Evolutionary conservation across 345 rosid genomes (phyloP).

Genomic region (Gossypium ekmanianum): DNA sequence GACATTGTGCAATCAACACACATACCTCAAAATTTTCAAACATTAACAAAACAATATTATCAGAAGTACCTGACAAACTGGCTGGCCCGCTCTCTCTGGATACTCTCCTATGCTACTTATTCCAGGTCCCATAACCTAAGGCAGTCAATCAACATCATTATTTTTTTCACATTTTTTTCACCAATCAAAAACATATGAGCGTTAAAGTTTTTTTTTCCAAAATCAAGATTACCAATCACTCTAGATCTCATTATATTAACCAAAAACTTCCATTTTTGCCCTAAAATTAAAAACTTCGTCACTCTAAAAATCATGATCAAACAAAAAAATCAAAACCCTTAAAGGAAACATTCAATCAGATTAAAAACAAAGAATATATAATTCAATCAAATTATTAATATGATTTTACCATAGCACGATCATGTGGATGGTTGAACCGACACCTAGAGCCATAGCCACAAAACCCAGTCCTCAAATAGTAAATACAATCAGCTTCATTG

Average conservation of each 20-base stretch:
- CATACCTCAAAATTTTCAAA: not conserved
- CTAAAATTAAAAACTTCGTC: not conserved
- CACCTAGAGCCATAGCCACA: slow-evolving; percentile 86
- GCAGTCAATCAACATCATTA: not conserved
- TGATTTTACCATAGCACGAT: slow-evolving; percentile 50
- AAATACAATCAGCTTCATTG: slow-evolving; percentile 68
- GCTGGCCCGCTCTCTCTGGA: slow-evolving; percentile 77
- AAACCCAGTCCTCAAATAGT: slow-evolving; percentile 70
- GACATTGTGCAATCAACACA: not conserved
- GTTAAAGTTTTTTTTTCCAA: slow-evolving; percentile 5
- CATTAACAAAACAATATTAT: slow-evolving; percentile 1
- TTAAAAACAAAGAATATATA: not conserved
- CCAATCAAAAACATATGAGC: slow-evolving; percentile 19
- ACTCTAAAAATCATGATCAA: slow-evolving; percentile 30
- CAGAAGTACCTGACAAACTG: slow-evolving; percentile 69
- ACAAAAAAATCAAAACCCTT: slow-evolving; percentile 15
- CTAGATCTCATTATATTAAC: slow-evolving; percentile 21
- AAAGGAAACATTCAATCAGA: not conserved
- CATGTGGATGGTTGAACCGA: slow-evolving; percentile 94
- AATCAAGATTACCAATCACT: slow-evolving; percentile 1
- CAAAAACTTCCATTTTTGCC: not conserved
- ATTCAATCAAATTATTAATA: slow-evolving; percentile 19
- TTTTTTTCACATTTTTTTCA: not conserved
- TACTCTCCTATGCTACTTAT: slow-evolving; percentile 53
- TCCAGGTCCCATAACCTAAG: slow-evolving; percentile 57